These are phyloP conservation scores for Parsonsia alboflavescens DNA, from an alignment of 257 asterid genomes.

Conservation along the genomic window DNA sequence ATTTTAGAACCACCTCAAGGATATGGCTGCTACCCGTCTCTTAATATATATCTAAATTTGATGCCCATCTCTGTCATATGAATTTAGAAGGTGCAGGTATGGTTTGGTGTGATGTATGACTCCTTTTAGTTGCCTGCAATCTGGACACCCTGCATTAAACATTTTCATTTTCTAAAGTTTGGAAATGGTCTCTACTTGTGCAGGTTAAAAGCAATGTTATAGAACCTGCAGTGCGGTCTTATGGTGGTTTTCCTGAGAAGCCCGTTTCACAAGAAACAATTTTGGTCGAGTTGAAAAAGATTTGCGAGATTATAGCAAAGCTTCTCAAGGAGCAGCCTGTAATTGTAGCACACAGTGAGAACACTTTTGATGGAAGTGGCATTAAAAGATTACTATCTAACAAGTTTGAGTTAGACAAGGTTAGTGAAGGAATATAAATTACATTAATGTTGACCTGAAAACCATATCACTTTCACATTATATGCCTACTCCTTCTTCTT, in stretches of 20 bases:
- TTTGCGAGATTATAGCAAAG: slow-evolving; percentile 45
- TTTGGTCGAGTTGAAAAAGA: slow-evolving; percentile 48
- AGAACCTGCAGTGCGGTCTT: slow-evolving; percentile 61
- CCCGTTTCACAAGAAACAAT: slow-evolving; percentile 69
- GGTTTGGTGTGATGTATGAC: neutral
- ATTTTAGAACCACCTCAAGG: no score
- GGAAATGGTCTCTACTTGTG: slow-evolving; percentile 13
- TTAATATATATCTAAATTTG: no score
- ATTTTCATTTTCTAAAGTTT: neutral
- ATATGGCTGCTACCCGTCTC: no score
- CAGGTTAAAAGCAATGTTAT: slow-evolving; percentile 66
- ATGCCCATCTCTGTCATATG: neutral
- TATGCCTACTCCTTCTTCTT: neutral
- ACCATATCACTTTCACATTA: neutral
- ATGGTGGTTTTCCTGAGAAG: slow-evolving; percentile 34
- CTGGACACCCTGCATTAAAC: neutral
- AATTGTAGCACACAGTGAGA: slow-evolving; percentile 89
- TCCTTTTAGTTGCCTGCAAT: neutral
- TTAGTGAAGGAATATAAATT: slow-evolving; percentile 13
- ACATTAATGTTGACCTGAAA: neutral
- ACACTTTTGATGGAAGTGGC: slow-evolving; percentile 78
- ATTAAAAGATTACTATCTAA: slow-evolving; percentile 65
- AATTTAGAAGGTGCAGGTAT: no score
- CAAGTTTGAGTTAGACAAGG: slow-evolving; percentile 85
- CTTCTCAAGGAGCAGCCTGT: slow-evolving; percentile 76